Base-by-base conservation (phyloP, 305 asterid genomes). In the Fraxinus greggii region DNA sequence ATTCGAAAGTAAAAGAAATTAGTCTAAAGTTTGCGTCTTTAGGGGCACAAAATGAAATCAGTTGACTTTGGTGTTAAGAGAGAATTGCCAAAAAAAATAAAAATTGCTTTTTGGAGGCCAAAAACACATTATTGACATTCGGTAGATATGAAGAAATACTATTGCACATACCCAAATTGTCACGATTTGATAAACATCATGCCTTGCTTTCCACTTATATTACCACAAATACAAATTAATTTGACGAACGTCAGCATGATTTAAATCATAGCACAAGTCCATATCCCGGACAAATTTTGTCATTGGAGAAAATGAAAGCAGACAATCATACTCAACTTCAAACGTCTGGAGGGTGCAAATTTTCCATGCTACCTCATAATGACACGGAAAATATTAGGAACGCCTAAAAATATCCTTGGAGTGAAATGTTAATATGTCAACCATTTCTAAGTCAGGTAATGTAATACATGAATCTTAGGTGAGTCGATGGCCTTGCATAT, bases 241-340 rank as follows among this genome's bases (percentile, higher is more conserved):
- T 21, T 59, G 31, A 21, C 31, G 10, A 23, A 1, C 12, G 67
- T 12, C 3, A 65, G 35, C 28, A 24, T 36, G 26, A 23, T 35
- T 24, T 73, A 78, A 78, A 63, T 19, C 42, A 13, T 26, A 67
- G 67, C 79, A 78, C 63, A 77, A 48, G 28, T 32, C 38, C 9
- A 7, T 48, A 31, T 59, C 48, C 31, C 4, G 12, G 42, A 33
- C 10, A 72, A 33, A 38, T 36, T 36, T 59, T 24, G 40, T 15
- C 48, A 72, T 29, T 31, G 59, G 59, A 79, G 51, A 28, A 77
- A 84, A 77, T 21, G 76, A 51, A 19, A 76, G 70, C 45, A 76
- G 56, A 63, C 56, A 78, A 72, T 75, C 70, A 7, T 7, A 26
- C 19, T 76, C 35, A 13, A 26, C 67, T n/a, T n/a, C n/a, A n/a